phyloP scores from a whole-genome alignment of 2,329 filamentous ascomycete species.

The Orbilia blumenaviensis region DNA sequence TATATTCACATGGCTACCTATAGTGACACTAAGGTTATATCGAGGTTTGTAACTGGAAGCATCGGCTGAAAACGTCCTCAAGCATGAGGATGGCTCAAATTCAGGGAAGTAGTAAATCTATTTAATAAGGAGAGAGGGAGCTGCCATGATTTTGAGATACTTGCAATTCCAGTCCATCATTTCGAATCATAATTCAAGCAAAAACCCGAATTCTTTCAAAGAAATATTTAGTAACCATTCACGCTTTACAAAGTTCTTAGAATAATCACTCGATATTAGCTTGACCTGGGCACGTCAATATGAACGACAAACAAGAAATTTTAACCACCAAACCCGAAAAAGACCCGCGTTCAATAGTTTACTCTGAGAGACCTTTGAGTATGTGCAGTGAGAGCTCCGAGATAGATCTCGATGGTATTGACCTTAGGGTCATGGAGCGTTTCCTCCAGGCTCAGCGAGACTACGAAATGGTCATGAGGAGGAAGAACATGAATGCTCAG shows the following conservation, averaged over 20 bases:
- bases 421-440: constrained; percentile 21
- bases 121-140: background rate
- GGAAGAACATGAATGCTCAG: constrained; percentile 1
- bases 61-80: no score
- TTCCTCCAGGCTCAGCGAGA: constrained; percentile 24
- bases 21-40: background rate
- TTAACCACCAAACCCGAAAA: background rate
- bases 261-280: no score
- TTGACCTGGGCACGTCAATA: no score
- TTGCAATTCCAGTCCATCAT: background rate
- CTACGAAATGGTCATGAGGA: constrained; percentile 27
- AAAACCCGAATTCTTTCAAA: no score
- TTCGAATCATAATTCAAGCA: no score
- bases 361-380: constrained; percentile 17
- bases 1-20: constrained; percentile 1
- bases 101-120: background rate
- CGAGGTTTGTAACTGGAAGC: background rate
- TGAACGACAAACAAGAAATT: constrained; percentile 2
- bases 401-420: constrained; percentile 1
- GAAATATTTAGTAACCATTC: no score
- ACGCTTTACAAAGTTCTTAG: background rate
- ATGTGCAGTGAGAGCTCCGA: background rate
- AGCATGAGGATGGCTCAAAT: no score
- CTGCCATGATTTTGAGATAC: background rate
- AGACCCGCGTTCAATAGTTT: background rate